Evolutionary conservation across 2,329 filamentous ascomycete genomes (phyloP).

Genomic region (Colletotrichum sp.): DNA sequence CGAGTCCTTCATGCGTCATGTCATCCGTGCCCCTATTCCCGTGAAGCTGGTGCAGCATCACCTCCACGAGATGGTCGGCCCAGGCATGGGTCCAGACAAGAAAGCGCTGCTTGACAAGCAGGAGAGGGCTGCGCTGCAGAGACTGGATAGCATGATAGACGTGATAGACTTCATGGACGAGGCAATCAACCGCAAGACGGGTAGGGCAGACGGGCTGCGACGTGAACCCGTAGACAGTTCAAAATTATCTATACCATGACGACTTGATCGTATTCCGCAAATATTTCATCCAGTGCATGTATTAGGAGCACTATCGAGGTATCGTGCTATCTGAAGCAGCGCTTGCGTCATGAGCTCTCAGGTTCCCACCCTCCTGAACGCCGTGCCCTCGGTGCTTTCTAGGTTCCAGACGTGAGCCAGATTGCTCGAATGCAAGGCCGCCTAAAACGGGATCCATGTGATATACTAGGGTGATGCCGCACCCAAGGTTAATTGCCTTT

Average conservation of each 20-base stretch:
- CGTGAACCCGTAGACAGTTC: conserved; percentile 4
- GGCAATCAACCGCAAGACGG: conserved; percentile 38
- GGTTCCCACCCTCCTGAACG: not conserved
- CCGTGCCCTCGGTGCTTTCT: not conserved
- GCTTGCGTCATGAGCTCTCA: conserved; percentile 2
- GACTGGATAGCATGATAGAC: conserved; percentile 58
- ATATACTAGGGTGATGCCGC: not conserved
- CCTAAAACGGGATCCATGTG: not conserved
- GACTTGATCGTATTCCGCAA: not conserved
- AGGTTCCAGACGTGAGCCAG: not conserved
- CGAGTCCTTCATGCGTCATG: conserved; percentile 65
- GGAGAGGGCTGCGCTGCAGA: conserved; percentile 57
- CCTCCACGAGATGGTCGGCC: conserved; percentile 68
- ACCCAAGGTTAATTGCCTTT: not conserved
- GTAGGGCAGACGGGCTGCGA: conserved; percentile 11
- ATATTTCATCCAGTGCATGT: not conserved
- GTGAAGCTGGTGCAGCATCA: conserved; percentile 71
- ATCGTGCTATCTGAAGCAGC: not conserved
- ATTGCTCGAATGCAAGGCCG: not conserved
- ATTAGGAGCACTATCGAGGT: not conserved
- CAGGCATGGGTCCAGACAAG: conserved; percentile 60
- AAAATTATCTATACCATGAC: not conserved
- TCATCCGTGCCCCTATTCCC: conserved; percentile 62
- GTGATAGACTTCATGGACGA: conserved; percentile 66
- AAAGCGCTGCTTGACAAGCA: conserved; percentile 57